Evolutionary conservation across 331 rosid genomes (phyloP).

Genomic region (Quercus lobata): DNA sequence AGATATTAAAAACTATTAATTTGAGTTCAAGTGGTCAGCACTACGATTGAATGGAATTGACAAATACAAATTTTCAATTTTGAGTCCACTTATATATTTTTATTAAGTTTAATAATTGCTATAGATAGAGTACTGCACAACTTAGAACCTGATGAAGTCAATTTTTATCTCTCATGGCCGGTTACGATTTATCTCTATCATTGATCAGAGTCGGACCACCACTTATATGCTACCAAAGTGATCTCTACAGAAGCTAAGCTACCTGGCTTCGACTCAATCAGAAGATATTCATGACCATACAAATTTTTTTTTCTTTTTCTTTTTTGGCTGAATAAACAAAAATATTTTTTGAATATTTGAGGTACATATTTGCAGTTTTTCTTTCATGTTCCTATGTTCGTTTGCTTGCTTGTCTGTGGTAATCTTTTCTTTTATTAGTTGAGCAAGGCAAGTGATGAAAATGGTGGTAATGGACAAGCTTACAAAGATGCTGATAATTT

Average conservation of each 20-base stretch:
- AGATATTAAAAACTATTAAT: neutral
- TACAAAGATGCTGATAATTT: neutral
- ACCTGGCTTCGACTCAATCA: conserved; percentile 15
- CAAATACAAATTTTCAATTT: neutral
- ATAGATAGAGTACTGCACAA: conserved; percentile 21
- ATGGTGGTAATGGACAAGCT: neutral
- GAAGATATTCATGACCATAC: no score
- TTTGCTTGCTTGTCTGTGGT: neutral
- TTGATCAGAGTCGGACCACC: conserved; percentile 16
- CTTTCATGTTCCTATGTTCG: neutral
- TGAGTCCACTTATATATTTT: neutral
- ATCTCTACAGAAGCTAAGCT: conserved; percentile 31
- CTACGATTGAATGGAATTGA: neutral
- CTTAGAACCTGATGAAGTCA: conserved; percentile 20
- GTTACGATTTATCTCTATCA: conserved; percentile 40
- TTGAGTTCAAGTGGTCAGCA: neutral
- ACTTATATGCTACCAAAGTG: conserved; percentile 38
- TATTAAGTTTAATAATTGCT: neutral
- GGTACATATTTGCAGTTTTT: no score
- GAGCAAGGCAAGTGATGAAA: neutral
- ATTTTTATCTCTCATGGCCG: conserved; percentile 54
- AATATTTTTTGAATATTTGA: no score
- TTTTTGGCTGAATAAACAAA: no score
- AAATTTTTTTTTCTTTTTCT: no score
- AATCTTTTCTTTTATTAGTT: neutral